A percentile compares a stretch with the other conserved stretches of the same genome.
These are phyloP conservation scores for Tephrocybe rancida DNA, from an alignment of 768 basidiomycete genomes.

Conservation along the genomic window DNA sequence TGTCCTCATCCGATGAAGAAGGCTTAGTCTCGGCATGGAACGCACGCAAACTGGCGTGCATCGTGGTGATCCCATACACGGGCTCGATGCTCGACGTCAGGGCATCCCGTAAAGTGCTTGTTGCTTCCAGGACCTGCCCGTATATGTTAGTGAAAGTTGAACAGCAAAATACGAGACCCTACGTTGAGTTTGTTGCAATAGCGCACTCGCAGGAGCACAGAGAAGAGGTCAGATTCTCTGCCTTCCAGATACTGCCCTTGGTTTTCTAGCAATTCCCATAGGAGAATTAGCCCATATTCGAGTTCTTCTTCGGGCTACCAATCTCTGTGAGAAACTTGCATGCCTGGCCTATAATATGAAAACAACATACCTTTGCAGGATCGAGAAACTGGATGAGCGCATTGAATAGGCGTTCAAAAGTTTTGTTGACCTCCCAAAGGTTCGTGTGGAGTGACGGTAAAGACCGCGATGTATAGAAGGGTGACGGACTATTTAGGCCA, in stretches of 20 bases:
- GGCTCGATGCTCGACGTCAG: slow-evolving; percentile 75
- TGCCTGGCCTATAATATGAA: neutral
- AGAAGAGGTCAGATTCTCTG: slow-evolving; percentile 76
- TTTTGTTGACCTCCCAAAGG: slow-evolving; percentile 74
- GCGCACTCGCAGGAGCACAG: slow-evolving; percentile 68
- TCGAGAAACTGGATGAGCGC: slow-evolving; percentile 67
- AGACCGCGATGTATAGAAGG: slow-evolving; percentile 44
- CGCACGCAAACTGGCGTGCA: slow-evolving; percentile 70
- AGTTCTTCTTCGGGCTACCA: slow-evolving; percentile 63
- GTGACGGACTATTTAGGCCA: slow-evolving; percentile 59
- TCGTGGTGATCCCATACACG: slow-evolving; percentile 82
- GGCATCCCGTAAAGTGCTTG: slow-evolving; percentile 77
- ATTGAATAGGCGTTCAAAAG: slow-evolving; percentile 70
- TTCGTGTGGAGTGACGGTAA: slow-evolving; percentile 50
- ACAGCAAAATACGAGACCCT: slow-evolving; percentile 24
- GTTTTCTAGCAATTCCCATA: slow-evolving; percentile 84
- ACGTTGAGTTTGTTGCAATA: slow-evolving; percentile 76
- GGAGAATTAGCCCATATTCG: slow-evolving; percentile 76
- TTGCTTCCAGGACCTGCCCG: slow-evolving; percentile 77
- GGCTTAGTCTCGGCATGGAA: slow-evolving; percentile 61
- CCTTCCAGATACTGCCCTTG: slow-evolving; percentile 77
- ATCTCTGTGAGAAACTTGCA: neutral
- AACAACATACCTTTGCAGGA: slow-evolving; percentile 55
- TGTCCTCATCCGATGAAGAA: slow-evolving; percentile 43
- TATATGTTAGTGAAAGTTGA: neutral